These are phyloP conservation scores for Sclerotinia borealis DNA, from an alignment of 2,329 filamentous ascomycete species.

Conservation along the genomic window DNA sequence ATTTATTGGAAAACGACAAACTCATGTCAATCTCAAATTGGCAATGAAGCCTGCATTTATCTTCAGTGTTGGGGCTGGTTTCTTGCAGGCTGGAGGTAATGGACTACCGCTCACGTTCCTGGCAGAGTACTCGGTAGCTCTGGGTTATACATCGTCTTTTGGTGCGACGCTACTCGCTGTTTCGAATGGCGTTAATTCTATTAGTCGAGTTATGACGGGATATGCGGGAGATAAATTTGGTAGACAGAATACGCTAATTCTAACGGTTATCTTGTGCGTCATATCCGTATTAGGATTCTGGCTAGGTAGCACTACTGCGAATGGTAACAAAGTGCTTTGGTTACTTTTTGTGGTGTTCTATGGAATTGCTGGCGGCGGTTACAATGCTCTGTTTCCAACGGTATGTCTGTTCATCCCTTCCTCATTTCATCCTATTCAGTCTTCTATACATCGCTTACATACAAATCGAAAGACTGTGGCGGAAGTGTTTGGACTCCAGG, in stretches of 20 bases:
- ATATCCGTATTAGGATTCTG: constrained; percentile 36
- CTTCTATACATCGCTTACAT: neutral
- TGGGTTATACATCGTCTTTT: constrained; percentile 38
- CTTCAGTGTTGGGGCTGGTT: constrained; percentile 37
- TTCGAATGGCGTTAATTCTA: constrained; percentile 41
- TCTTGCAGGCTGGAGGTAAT: constrained; percentile 40
- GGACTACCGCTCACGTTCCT: constrained; percentile 44
- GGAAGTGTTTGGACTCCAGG: constrained; percentile 43
- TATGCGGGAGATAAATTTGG: constrained; percentile 42
- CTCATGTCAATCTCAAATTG: constrained; percentile 36
- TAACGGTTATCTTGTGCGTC: constrained; percentile 36
- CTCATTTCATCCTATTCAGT: neutral
- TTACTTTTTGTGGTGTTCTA: constrained; percentile 39
- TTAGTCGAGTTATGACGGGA: constrained; percentile 39
- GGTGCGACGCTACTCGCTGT: constrained; percentile 41
- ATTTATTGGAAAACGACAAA: constrained; percentile 34
- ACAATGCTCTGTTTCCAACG: constrained; percentile 42
- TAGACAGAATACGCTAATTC: constrained; percentile 42
- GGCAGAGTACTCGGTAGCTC: constrained; percentile 40
- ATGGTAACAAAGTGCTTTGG: constrained; percentile 34
- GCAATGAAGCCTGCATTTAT: constrained; percentile 38
- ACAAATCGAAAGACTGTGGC: constrained; percentile 33
- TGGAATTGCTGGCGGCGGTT: constrained; percentile 39
- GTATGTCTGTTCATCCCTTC: constrained; percentile 11
- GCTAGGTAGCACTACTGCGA: constrained; percentile 29